Evolutionary conservation across 202 grass and related monocot species (phyloP), one percentile per base, ranked within the genome.

Genomic region (Digitaria exilis): DNA sequence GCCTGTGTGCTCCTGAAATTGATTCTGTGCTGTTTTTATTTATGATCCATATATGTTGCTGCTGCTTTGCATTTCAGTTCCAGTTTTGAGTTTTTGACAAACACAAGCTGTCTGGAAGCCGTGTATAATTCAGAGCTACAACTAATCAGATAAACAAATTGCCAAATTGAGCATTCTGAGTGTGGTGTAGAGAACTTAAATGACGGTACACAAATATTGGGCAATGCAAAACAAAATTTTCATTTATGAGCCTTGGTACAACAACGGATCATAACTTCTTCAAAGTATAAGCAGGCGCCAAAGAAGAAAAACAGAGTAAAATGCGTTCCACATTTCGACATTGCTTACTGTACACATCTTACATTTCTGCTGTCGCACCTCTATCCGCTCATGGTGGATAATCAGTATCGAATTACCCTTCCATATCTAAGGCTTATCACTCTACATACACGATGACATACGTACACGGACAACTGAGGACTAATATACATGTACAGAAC

Each of bases 401-500:
- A 86, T 84, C 73, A 76, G 84, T 75, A 76, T 79, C 74, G 73
- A 83, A 69, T 84, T 82, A 91, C 78, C 85, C 79, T 88, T 80
- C 83, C 79, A 80, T 76, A 56, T 66, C 32, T 75, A 37, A 76
- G 21, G 62, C 73, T 57, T 51, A 78, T 71, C 64, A 67, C 76
- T 92, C 86, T 92, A 92, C 60, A 80, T 76, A 86, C 61, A 90
- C 8, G 26, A 79, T 39, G 71, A 42, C 70, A 85, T 85, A 83
- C 70, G 80, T 81, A 89, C 86, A 83, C 46, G 60, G 57, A 72
- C 41, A 80, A 92, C 62, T 17, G 16, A 55, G 28, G 82, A 60
- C 84, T 87, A 87, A 90, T 76, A 67, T 81, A 86, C 86, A 89
- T 89, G 69, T 89, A 86, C 83, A 86, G 48, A 72, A 56, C 46